Base-by-base conservation (phyloP, 176 grass and related monocot genomes). In the Echinochloa phyllopogon region DNA sequence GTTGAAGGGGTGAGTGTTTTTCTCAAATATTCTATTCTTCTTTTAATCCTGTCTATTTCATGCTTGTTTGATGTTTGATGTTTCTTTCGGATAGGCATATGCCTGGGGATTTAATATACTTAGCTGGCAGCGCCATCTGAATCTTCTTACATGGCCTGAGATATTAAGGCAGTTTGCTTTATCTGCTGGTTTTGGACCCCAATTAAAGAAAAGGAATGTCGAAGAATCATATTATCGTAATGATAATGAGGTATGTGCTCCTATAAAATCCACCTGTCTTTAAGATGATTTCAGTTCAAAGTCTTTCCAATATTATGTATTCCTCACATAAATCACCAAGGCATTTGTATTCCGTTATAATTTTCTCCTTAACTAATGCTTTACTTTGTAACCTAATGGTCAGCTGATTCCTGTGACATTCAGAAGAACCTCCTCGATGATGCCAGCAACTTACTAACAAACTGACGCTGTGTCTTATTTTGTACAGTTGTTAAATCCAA, bases 141-240 rank as follows among this genome's bases (percentile, higher is more conserved):
- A 91, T 95, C 88, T 87, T 91, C 84, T 99, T 59, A 99, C 96
- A 51, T 99, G 96, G 96, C 93, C 96, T 38, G 96, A 99, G 75
- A 88, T 99, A 89, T 85, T 99, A 56, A 84, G 96, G 24, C 96
- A 99, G 42, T 93, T 99, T 95, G 93, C 91, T 90, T 87, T 99
- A 75, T 91, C 96, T 82, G 91, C 96, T 84, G 96, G 96, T 80
- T 94, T 99, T 56, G 96, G 96, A 63, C 93, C 96, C 76, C 92
- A 87, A 29, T 77, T 99, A 78, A 99, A 94, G 87, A 95, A 92
- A 90, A 95, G 90, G 83, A 91, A 88, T 10, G 65, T 74, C 8
- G 93, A 96, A 17, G 71, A 80, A 62, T 65, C 85, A 61, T 90
- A 87, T 90, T 99, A 85, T 55, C 91, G 75, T 21, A 92, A 96